Base-by-base conservation (phyloP, 2,329 filamentous ascomycete genomes). In the Aureobasidium melanogenum region DNA sequence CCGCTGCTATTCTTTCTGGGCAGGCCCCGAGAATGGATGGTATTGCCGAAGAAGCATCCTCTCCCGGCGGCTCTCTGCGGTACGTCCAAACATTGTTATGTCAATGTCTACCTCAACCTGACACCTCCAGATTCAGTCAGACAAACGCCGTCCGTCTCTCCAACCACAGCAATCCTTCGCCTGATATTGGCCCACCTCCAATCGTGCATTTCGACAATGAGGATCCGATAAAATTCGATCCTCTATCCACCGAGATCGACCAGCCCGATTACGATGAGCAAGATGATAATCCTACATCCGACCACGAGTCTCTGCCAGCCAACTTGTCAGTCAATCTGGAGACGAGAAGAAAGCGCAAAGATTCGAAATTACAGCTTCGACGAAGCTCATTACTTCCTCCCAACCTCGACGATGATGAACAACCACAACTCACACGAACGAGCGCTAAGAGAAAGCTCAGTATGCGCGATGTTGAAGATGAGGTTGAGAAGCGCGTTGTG, bases 1-100 rank as follows among this genome's bases (percentile, higher is more conserved):
- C 63, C 10, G 48, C 52, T 26, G 59, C 62, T 1, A 56, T 54
- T 77, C 82, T 65, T 80, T 85, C 66, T 79, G 80, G 24, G 77
- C 60, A 54, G 28, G 62, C 61, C 14, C 43, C 52, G 4, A 51
- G 83, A 68, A 71, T 89, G 66, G 82, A 86, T 9, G 84, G 85
- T 0, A 91, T 93, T 55, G 76, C 81, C 39, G 89, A 93, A 71
- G 82, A 84, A 70, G 89, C 88, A 68, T 74, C 79, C 2, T 89
- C 83, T 68, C 85, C 87, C 12, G 79, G 88, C 57, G 79, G 80
- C 66, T 89, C 88, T 10, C 76, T 91, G 69, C 86, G 66, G 57
- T 46, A 52, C 17, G 57, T 51, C 17, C 24, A 19, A 2, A n/a
- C 8, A 3, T n/a, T 19, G 10, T n/a, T 8, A 7, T 6, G 1